These are phyloP conservation scores for Ascochyta fabae DNA, from an alignment of 2,329 filamentous ascomycete genomes.

Conservation along the genomic window DNA sequence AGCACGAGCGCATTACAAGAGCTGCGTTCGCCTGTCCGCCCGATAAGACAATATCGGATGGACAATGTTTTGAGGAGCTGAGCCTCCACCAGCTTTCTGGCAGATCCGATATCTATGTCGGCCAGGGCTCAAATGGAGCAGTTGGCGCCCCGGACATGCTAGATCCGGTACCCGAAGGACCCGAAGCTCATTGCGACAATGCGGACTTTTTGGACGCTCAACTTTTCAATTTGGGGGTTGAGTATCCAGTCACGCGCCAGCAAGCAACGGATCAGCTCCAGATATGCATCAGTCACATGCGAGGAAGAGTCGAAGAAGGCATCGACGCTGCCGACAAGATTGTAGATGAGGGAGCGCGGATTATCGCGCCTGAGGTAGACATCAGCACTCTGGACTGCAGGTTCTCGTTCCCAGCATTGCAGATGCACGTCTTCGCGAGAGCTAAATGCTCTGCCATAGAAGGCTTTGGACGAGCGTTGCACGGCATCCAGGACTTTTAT, in stretches of 20 bases:
- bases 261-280: conserved; percentile 30
- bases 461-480: conserved; percentile 27
- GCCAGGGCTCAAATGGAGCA: conserved; percentile 31
- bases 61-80: conserved; percentile 30
- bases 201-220: conserved; percentile 32
- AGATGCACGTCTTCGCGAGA: conserved; percentile 26
- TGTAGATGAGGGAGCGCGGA: conserved; percentile 24
- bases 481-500: conserved; percentile 31
- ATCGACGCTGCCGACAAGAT: conserved; percentile 30
- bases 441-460: conserved; percentile 30
- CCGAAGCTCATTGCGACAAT: conserved; percentile 37
- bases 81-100: conserved; percentile 31
- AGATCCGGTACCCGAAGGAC: conserved; percentile 31
- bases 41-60: conserved; percentile 23
- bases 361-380: conserved; percentile 27
- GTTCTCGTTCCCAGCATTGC: conserved; percentile 31
- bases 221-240: conserved; percentile 14
- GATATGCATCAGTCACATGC: conserved; percentile 28
- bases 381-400: conserved; percentile 25
- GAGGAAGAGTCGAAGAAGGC: conserved; percentile 24
- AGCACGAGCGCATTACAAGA: conserved; percentile 34
- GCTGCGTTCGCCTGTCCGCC: conserved; percentile 28
- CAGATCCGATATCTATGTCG: conserved; percentile 27
- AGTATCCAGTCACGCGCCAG: conserved; percentile 29
- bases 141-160: conserved; percentile 36